These are phyloP conservation scores for Clonostachys rhizophaga DNA, from an alignment of 2,329 filamentous ascomycete species.

Conservation along the genomic window DNA sequence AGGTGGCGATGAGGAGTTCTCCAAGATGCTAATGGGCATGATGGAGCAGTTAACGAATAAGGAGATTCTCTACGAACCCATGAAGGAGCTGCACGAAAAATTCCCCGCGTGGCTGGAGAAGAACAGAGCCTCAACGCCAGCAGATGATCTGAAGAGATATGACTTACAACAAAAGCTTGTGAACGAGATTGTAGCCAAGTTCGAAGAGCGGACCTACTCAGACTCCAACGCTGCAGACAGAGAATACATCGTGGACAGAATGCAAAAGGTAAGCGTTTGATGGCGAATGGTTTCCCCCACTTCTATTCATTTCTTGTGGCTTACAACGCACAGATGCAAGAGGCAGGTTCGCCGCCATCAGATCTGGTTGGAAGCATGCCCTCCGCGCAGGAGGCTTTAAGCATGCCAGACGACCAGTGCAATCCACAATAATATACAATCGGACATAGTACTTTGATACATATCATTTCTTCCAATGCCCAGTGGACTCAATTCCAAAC, in stretches of 20 bases:
- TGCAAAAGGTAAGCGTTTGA: conserved; percentile 76
- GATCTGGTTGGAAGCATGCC: conserved; percentile 90
- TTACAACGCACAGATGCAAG: conserved; percentile 77
- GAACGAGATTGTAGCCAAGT: conserved; percentile 80
- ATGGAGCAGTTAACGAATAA: conserved; percentile 99
- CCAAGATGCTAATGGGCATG: conserved; percentile 93
- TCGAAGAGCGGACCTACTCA: conserved; percentile 76
- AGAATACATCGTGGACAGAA: conserved; percentile 92
- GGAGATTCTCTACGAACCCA: conserved; percentile 96
- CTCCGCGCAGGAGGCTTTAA: conserved; percentile 69
- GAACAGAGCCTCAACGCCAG: conserved; percentile 60
- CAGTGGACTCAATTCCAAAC: conserved; percentile 4
- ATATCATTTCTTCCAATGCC: no score
- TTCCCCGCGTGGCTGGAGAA: conserved; percentile 85
- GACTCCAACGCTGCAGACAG: conserved; percentile 79
- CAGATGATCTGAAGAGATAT: conserved; percentile 75
- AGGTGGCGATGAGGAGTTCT: conserved; percentile 74
- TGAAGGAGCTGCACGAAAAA: conserved; percentile 94
- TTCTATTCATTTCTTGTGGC: neutral
- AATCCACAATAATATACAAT: conserved; percentile 45
- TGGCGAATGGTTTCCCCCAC: neutral
- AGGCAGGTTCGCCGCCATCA: conserved; percentile 80
- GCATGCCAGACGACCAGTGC: conserved; percentile 56
- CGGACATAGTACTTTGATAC: no score
- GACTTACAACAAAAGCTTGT: conserved; percentile 77